A percentile compares a stretch with the other conserved stretches of the same genome.
Evolutionary conservation across 23 red algal species (phyloP).

Genomic region (Gracilariopsis chorda): DNA sequence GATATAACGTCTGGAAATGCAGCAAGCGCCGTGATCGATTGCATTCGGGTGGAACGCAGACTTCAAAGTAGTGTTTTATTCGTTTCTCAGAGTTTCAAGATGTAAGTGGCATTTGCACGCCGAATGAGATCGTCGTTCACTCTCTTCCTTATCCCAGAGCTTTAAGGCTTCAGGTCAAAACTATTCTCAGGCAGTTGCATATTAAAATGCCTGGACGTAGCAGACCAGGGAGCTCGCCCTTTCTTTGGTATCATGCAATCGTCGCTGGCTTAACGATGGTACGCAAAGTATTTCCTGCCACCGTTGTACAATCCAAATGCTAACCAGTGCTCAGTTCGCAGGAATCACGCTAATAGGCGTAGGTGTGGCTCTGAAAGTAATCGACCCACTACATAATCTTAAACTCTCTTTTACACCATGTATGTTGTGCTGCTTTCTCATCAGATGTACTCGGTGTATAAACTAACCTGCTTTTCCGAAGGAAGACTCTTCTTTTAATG

Average conservation of each 20-base stretch:
- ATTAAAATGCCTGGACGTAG: neutral
- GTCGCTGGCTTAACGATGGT: slow-evolving; percentile 20
- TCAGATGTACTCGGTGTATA: neutral
- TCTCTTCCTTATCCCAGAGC: too few species aligned
- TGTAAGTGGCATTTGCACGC: too few species aligned
- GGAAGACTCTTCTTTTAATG: neutral
- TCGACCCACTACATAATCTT: neutral
- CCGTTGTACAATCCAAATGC: neutral
- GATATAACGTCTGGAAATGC: too few species aligned
- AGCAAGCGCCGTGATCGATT: too few species aligned
- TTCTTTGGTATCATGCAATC: slow-evolving; percentile 7
- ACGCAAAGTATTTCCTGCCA: neutral
- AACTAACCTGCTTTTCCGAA: neutral
- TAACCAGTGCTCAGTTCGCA: neutral
- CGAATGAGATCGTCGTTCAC: too few species aligned
- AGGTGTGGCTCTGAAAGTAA: neutral
- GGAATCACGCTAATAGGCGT: neutral
- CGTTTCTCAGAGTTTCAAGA: too few species aligned
- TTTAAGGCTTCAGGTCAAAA: too few species aligned
- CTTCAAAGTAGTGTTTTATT: too few species aligned
- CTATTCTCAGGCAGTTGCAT: too few species aligned
- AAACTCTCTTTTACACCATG: neutral
- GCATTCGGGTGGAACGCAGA: too few species aligned
- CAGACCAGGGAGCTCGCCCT: neutral
- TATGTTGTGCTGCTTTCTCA: neutral